Evolutionary conservation across 164 flowering plant species (phyloP), one percentile per base, ranked within the genome.

Genomic region (Euptelea pleiosperma): DNA sequence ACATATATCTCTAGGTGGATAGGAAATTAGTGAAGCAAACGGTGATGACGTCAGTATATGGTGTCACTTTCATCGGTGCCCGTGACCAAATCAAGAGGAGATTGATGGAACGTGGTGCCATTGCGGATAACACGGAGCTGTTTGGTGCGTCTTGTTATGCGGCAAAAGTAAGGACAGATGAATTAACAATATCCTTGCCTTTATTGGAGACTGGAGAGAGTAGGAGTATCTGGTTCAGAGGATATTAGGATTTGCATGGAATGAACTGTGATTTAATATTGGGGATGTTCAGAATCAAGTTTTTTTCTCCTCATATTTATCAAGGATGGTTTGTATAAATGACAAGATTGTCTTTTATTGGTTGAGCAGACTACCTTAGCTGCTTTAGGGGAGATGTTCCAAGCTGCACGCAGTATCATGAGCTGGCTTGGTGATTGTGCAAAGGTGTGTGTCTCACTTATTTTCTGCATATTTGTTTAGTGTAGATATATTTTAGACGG

Each of bases 11-110:
- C n/a, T 61, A 86, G 93, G 93, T 87, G 65, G 95, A 91, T 51
- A 73, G 99, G 60, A 91, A 94, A 67, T 71, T 94, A 77, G 99
- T 94, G 42, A 94, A 94, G 80, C 99, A 94, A 74, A 94, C 99
- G 0, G 99, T 94, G 67, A 94, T 94, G 99, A 91, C 97, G 54
- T 91, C 97, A 52, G 99, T 94, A 4, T 94, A 91, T 84, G 99
- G 99, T 57, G 99, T 94, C 51, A 94, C 99, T n/a, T 90, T 85
- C 50, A 68, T 86, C 60, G 99, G 99, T 62, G 99, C 97, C n/a
- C 89, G 96, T 52, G 97, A 94, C 44, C 99, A 94, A 63, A 94
- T 94, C 61, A 85, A 78, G 69, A 76, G 73, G 67, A 86, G 97
- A 70, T 71, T 94, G 61, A 81, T 81, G 60, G 99, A 91, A 53